Base-by-base conservation (phyloP, 2,329 filamentous ascomycete species). In the Pyrenophora teres region DNA sequence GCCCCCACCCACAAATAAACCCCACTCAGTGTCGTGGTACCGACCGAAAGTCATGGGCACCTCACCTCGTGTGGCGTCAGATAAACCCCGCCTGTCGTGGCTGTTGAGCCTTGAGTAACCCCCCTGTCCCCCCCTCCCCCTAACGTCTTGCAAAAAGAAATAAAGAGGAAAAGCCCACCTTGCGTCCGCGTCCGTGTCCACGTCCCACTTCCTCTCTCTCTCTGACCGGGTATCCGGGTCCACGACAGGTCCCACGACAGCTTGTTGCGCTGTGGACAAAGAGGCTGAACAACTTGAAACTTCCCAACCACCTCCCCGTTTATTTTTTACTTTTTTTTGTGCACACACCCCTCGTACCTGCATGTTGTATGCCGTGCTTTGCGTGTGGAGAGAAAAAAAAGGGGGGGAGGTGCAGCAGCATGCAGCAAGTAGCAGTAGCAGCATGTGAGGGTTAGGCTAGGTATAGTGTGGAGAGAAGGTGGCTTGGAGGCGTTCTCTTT, bases 41-140 rank as follows among this genome's bases (percentile, higher is more conserved):
- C 40, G 40, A 37, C 35, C 32, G 5, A 21, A 21, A 38, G 23
- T 35, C 46, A 19, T 13, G n/a, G 39, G 19, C 19, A 27, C 37
- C 50, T 43, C 19, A 27, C 37, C 50, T 43, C 40, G 41, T 33
- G 42, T 54, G 51, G 41, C 42, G 46, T 42, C 36, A 21, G 19
- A 32, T 38, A 37, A 43, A 23, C n/a, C 21, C 40, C 23, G 8
- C 12, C 32, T 45, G 51, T 32, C 16, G 51, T 50, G 51, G 23
- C 32, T 54, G 51, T 54, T 54, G 51, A 54, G 42, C 27, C 9
- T 30, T 30, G 27, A 30, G 27, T 2, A 30, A 12, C 27, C 27
- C 27, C 27, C 27, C 27, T 30, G 27, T 30, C 27, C 10, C 27
- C 9, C 9, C 6, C 6, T 30, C 6, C 8, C 8, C 9, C 9